A percentile compares a stretch with the other conserved stretches of the same genome.
phyloP scores from a whole-genome alignment of 2,329 filamentous ascomycete species.

The Trichoderma sp. region DNA sequence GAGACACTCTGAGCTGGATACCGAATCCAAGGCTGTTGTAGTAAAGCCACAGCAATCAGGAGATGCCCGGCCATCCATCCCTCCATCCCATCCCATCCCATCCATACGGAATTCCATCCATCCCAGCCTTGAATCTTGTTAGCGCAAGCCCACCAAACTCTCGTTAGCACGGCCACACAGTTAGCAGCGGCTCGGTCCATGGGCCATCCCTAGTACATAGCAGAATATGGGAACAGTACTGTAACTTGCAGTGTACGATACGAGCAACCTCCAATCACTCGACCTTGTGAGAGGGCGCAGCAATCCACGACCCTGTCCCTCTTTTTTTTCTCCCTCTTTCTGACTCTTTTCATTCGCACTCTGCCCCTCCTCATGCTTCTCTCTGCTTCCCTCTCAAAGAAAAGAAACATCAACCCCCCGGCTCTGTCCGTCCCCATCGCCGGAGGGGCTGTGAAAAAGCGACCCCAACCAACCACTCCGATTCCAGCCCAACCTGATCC shows the following conservation, averaged over 20 bases:
- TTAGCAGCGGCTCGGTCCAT: constrained; percentile 20
- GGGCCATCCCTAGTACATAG: neutral
- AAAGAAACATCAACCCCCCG: neutral
- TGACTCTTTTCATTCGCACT: too few relatives aligned
- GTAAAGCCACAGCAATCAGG: neutral
- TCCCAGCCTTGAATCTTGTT: neutral
- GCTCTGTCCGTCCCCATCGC: neutral
- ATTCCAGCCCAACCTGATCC: constrained; percentile 6
- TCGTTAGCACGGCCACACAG: neutral
- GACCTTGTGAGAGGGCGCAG: constrained; percentile 11
- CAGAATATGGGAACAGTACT: neutral
- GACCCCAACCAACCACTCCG: neutral
- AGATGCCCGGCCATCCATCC: neutral
- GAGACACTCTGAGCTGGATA: neutral
- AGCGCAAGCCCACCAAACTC: neutral
- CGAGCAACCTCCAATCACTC: neutral
- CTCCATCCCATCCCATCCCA: neutral
- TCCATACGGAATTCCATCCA: neutral
- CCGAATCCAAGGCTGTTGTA: neutral
- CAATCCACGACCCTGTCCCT: neutral
- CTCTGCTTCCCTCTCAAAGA: neutral
- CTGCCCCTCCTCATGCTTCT: neutral
- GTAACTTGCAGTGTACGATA: neutral
- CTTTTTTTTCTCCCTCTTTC: neutral
- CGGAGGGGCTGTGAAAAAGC: neutral